These are phyloP conservation scores for Podochytrium sp. DNA, from an alignment of 192 early-diverging fungal species.

Conservation along the genomic window DNA sequence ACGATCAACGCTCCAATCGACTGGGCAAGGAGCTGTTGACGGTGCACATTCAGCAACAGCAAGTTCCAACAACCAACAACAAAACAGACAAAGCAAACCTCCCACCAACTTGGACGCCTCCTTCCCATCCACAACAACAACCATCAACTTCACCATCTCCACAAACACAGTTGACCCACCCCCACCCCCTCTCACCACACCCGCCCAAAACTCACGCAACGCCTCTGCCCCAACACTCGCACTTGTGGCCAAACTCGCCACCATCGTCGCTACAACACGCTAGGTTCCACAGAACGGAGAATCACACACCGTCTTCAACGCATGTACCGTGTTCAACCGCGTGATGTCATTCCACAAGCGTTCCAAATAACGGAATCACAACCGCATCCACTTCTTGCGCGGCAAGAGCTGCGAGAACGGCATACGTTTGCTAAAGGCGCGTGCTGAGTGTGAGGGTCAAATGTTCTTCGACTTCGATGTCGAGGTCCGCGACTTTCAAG, in stretches of 20 bases:
- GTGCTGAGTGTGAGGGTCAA: conserved; percentile 73
- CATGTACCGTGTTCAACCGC: conserved; percentile 73
- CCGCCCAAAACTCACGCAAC: conserved; percentile 47
- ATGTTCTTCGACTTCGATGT: conserved; percentile 86
- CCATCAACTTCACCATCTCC: conserved; percentile 31
- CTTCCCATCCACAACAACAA: conserved; percentile 16
- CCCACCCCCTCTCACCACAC: conserved; percentile 30
- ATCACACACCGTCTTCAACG: conserved; percentile 68
- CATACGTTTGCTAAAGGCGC: conserved; percentile 70
- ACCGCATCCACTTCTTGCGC: conserved; percentile 41
- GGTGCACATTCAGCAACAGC: conserved; percentile 24
- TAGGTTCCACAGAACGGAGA: conserved; percentile 63
- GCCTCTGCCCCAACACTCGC: conserved; percentile 54
- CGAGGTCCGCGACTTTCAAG: conserved; percentile 70
- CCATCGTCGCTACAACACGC: conserved; percentile 43
- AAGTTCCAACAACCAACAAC: no score
- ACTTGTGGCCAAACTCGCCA: conserved; percentile 44
- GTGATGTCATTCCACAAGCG: conserved; percentile 82
- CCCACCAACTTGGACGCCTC: conserved; percentile 36
- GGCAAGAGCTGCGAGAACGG: conserved; percentile 63
- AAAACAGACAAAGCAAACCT: neutral
- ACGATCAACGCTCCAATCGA: conserved; percentile 70
- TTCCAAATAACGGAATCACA: conserved; percentile 71
- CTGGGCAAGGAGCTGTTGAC: conserved; percentile 73
- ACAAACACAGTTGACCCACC: conserved; percentile 39